Conservation (phyloP, 2,329 filamentous ascomycete species). For the Ceratocystis alfenasii region DNA sequence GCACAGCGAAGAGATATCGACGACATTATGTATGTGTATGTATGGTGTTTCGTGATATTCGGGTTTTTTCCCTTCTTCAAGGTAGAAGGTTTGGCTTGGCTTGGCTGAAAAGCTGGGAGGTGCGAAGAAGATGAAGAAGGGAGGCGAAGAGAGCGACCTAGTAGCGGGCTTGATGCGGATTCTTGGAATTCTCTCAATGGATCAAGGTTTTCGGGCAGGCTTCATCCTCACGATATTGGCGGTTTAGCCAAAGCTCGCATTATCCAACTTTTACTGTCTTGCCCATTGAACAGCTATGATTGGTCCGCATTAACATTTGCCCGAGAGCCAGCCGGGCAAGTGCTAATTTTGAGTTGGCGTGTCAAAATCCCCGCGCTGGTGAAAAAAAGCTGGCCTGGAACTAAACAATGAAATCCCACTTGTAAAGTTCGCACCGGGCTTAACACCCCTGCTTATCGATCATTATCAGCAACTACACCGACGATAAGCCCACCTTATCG, state of each 20-base stretch:
- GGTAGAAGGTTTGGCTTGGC: not conserved
- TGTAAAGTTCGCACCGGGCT: not conserved
- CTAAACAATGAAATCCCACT: not conserved
- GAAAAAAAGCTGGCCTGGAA: not conserved
- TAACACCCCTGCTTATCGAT: constrained; percentile 2
- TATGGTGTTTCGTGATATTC: not conserved
- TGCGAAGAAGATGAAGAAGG: not conserved
- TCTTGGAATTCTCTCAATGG: constrained; percentile 6
- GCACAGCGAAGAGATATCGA: constrained; percentile 21
- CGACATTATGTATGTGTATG: constrained; percentile 15
- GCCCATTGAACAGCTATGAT: constrained; percentile 18
- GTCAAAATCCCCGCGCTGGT: constrained; percentile 10
- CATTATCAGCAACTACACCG: constrained; percentile 17
- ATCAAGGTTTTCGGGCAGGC: not conserved
- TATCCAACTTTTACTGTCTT: constrained; percentile 18
- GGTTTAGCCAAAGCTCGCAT: constrained; percentile 14
- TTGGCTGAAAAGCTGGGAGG: not conserved
- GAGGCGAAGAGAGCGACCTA: constrained; percentile 6
- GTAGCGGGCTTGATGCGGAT: not conserved
- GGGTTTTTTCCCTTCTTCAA: not conserved
- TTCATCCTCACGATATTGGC: constrained; percentile 15
- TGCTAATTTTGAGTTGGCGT: not conserved
- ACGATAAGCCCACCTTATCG: constrained; percentile 17
- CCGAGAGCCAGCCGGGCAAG: constrained; percentile 16
- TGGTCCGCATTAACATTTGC: constrained; percentile 16